These are phyloP conservation scores for Phytophthora lateralis DNA, from an alignment of 352 stramenopile species.

Conservation along the genomic window DNA sequence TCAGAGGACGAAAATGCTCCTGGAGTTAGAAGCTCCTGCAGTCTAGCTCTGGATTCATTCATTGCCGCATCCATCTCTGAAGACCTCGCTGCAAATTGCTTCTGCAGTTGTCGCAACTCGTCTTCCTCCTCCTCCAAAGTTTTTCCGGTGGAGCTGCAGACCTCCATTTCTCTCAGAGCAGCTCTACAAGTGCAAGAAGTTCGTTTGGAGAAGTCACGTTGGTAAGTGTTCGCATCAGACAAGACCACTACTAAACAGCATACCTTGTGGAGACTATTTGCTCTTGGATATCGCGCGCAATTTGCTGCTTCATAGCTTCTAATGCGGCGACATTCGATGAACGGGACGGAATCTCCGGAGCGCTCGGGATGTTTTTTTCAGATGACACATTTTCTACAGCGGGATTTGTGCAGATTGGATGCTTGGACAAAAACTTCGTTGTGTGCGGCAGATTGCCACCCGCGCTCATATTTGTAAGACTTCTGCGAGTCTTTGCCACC, in stretches of 20 bases:
- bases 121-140: conserved; percentile 37
- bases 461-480: background rate
- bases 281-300: conserved; percentile 46
- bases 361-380: background rate
- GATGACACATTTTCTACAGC: background rate
- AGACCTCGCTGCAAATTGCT: conserved; percentile 17
- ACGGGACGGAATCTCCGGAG: background rate
- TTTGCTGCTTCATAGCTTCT: conserved; percentile 40
- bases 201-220: background rate
- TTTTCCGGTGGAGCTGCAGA: conserved; percentile 26
- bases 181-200: conserved; percentile 16
- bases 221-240: background rate
- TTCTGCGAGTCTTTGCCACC: background rate
- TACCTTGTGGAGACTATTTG: conserved; percentile 63
- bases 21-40: conserved; percentile 24
- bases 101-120: conserved; percentile 28
- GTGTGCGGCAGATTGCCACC: conserved; percentile 17
- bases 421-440: conserved; percentile 24
- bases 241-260: background rate
- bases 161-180: conserved; percentile 46
- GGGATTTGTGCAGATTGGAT: background rate
- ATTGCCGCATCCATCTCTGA: conserved; percentile 27
- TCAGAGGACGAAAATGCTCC: background rate
- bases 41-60: conserved; percentile 29
- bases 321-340: conserved; percentile 43